phyloP scores from a whole-genome alignment of 257 asterid species.

The Salvia rosmarinus region DNA sequence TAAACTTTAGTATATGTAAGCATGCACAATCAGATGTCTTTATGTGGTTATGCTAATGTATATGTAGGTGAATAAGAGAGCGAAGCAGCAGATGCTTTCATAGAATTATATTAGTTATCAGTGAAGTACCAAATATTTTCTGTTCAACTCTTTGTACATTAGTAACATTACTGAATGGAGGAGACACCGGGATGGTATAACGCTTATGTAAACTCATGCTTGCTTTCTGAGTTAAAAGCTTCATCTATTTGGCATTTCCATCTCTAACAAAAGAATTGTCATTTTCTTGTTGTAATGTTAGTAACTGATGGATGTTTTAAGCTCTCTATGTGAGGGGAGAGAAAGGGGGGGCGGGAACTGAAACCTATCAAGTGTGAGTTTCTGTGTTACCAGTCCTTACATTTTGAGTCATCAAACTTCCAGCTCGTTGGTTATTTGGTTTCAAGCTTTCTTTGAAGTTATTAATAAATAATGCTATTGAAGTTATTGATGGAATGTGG shows the following conservation, averaged over 20 bases:
- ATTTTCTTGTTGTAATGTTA: neutral
- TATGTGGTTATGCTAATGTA: constrained; percentile 16
- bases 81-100: constrained; percentile 5
- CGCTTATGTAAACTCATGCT: neutral
- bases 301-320: neutral
- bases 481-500: constrained; percentile 14
- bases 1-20: neutral
- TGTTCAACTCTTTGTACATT: constrained; percentile 12
- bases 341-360: neutral
- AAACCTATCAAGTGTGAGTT: neutral
- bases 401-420: neutral
- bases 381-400: neutral
- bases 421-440: neutral
- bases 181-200: neutral
- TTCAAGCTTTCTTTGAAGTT: neutral
- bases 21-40: constrained; percentile 1
- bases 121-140: neutral
- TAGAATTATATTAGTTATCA: constrained; percentile 12
- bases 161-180: constrained; percentile 11
- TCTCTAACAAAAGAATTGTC: neutral
- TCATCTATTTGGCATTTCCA: neutral
- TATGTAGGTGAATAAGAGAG: constrained; percentile 13
- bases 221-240: neutral
- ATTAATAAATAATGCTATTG: neutral
- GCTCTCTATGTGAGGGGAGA: neutral